Conservation (phyloP, 1,284 basidiomycete species). For the Amylostereum areolatum region DNA sequence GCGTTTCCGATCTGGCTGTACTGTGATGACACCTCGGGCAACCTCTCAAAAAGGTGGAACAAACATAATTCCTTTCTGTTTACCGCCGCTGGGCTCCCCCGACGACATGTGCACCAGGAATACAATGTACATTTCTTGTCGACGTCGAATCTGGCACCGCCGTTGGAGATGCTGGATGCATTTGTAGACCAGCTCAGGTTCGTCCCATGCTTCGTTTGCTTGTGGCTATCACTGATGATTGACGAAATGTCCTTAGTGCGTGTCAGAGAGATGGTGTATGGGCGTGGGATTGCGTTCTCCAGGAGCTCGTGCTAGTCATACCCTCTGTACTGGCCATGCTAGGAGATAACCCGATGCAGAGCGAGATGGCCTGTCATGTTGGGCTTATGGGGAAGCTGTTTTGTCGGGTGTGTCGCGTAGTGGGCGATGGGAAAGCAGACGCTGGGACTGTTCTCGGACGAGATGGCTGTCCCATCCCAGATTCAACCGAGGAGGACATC, state of each 20-base stretch:
- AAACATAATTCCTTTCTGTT: conserved; percentile 31
- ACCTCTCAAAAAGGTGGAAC: conserved; percentile 38
- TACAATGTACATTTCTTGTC: conserved; percentile 29
- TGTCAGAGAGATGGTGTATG: conserved; percentile 24
- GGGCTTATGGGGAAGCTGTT: conserved; percentile 31
- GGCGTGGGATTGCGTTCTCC: conserved; percentile 26
- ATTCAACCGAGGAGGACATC: too few relatives aligned
- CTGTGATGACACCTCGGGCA: conserved; percentile 39
- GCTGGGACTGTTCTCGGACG: conserved; percentile 21
- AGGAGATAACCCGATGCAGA: conserved; percentile 42
- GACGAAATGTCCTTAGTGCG: conserved; percentile 9
- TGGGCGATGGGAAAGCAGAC: conserved; percentile 9
- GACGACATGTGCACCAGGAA: conserved; percentile 10
- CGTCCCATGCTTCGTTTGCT: conserved; percentile 10
- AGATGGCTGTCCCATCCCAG: conserved; percentile 16
- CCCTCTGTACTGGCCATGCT: conserved; percentile 28
- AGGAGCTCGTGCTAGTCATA: conserved; percentile 27
- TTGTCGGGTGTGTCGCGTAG: conserved; percentile 30
- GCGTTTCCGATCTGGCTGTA: conserved; percentile 32
- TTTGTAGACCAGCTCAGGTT: conserved; percentile 21
- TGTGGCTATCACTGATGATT: conserved; percentile 10
- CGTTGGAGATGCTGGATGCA: conserved; percentile 36
- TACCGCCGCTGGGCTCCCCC: conserved; percentile 21
- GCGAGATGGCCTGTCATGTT: conserved; percentile 36
- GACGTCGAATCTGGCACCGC: conserved; percentile 32